A percentile compares a stretch with the other conserved stretches of the same genome.
These are phyloP conservation scores for Strobilomyces confusus DNA, from an alignment of 768 basidiomycete genomes.

Conservation along the genomic window DNA sequence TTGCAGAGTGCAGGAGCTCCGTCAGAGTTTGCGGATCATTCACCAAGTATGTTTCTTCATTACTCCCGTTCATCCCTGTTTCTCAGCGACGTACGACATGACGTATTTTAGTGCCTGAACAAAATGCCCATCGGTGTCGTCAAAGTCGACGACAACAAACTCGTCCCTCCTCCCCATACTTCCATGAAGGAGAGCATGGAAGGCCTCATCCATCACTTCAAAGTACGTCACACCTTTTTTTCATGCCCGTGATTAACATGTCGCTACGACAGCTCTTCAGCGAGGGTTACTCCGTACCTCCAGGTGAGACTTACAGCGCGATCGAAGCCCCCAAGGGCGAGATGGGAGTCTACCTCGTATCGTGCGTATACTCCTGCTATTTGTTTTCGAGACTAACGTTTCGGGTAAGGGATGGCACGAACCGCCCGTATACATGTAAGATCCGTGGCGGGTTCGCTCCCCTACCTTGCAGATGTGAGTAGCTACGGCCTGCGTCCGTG, in stretches of 20 bases:
- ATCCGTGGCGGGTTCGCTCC: conserved; percentile 97
- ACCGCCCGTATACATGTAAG: conserved; percentile 94
- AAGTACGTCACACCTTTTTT: conserved; percentile 41
- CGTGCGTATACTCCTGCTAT: conserved; percentile 44
- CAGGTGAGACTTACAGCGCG: conserved; percentile 93
- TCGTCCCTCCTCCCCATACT: conserved; percentile 92
- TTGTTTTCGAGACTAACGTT: background rate
- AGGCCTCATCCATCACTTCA: conserved; percentile 97
- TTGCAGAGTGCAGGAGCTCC: conserved; percentile 97
- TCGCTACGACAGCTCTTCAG: conserved; percentile 68
- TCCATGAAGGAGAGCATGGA: conserved; percentile 99
- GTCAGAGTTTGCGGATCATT: conserved; percentile 89
- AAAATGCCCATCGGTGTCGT: conserved; percentile 92
- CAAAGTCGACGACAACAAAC: conserved; percentile 97
- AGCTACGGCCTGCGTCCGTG: background rate
- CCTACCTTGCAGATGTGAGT: conserved; percentile 36
- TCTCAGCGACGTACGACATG: background rate
- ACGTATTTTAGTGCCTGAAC: conserved; percentile 70
- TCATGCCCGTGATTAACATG: background rate
- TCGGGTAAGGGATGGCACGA: conserved; percentile 74
- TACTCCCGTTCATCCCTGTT: too few species aligned
- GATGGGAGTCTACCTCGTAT: conserved; percentile 98
- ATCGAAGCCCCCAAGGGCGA: conserved; percentile 99
- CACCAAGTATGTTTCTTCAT: conserved; percentile 45
- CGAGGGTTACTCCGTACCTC: conserved; percentile 95